These are phyloP conservation scores for Chondrus crispus DNA, from an alignment of 23 red algal species.

Conservation along the genomic window DNA sequence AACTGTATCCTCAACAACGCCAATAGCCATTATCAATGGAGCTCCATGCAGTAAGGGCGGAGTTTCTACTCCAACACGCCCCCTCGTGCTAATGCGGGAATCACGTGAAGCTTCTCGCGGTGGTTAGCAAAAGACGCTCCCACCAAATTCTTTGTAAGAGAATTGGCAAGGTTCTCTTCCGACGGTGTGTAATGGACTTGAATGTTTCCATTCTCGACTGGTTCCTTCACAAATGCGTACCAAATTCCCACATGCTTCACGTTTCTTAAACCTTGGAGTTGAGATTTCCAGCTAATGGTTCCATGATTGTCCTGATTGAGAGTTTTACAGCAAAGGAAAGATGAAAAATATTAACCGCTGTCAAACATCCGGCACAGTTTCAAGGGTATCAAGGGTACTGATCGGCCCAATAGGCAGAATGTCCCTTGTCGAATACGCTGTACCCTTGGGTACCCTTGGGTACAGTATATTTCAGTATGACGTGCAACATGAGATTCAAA, in stretches of 20 bases:
- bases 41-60: too few relatives aligned
- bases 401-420: too few relatives aligned
- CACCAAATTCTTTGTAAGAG: constrained; percentile 4
- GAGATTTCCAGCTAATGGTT: not conserved
- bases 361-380: too few relatives aligned
- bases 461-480: too few relatives aligned
- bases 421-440: too few relatives aligned
- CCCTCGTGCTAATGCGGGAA: constrained; percentile 23
- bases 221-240: not conserved
- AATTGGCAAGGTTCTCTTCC: constrained; percentile 11
- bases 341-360: too few relatives aligned
- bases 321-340: too few relatives aligned
- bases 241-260: constrained; percentile 27
- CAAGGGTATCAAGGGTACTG: too few relatives aligned
- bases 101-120: not conserved
- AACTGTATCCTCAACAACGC: too few relatives aligned
- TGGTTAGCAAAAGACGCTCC: not conserved
- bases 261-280: constrained; percentile 7
- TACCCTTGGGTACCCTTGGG: too few relatives aligned
- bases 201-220: not conserved
- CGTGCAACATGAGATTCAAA: too few relatives aligned
- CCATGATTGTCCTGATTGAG: constrained; percentile 40
- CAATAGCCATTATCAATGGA: too few relatives aligned
- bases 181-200: constrained; percentile 8
- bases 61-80: not conserved